Evolutionary conservation across 1,284 basidiomycete species (phyloP), one percentile per base, ranked within the genome.

Genomic region (Heterobasidion parviporum): DNA sequence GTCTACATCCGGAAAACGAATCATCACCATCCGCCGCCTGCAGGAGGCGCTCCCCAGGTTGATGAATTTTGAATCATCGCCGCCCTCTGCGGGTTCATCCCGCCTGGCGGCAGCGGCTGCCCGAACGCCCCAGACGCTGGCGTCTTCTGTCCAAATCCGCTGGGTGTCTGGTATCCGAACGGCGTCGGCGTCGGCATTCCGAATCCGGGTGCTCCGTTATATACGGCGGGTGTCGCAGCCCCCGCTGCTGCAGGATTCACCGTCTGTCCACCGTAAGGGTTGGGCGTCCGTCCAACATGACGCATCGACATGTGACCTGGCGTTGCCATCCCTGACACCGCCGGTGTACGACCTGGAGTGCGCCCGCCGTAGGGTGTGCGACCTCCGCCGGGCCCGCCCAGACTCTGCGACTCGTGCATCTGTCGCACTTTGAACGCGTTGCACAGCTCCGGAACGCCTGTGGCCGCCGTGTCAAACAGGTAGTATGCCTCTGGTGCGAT

Each of bases 401-500:
- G 70, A 60, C 83, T 89, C 69, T 90, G 87, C 18, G 88, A 88
- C 65, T 91, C 87, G 61, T 90, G 87, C 44, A 87, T 74, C 71
- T 92, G 90, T 60, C 88, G 87, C 57, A 46, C 53, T 83, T 97
- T 97, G 83, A 98, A 98, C 15, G 94, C 94, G 67, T 97, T 93
- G 63, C 94, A 96, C 2, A 98, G 74, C 70, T 95, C 92, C 0
- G 90, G 85, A 26, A 98, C 92, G 56, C 91, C 93, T 8, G 90
- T 86, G 33, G 93, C 89, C 51, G 91, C 82, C 12, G 92, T 91
- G 61, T 92, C 91, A 64, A 91, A 90, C 14, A 97, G 79, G 66
- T 89, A 89, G 69, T 92, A 97, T 1, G 92, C 92, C 66, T 94
- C 91, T 5, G 94, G 94, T 6, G 90, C 81, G 51, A 97, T 90